Evolutionary conservation across 2,329 filamentous ascomycete genomes (phyloP).

Genomic region (Penicillium sp.): DNA sequence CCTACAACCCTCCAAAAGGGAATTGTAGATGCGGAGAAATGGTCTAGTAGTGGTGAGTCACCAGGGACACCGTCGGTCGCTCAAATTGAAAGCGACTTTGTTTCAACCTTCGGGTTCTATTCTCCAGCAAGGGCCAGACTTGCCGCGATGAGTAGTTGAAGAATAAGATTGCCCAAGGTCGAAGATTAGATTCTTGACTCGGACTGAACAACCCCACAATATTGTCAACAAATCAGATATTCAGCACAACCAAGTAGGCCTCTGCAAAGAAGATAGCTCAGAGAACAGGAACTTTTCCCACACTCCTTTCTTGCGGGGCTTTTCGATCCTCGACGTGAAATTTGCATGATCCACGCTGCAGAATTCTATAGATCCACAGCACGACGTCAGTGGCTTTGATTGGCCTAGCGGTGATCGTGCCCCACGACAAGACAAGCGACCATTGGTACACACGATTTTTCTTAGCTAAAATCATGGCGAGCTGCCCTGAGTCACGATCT

Average conservation of each 20-base stretch:
- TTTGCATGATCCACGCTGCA: conserved; percentile 6
- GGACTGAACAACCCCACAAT: not conserved
- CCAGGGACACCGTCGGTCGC: not conserved
- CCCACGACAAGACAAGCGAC: not conserved
- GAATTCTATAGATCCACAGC: conserved; percentile 4
- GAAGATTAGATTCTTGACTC: not conserved
- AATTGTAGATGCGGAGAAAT: not conserved
- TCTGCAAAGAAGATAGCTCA: not conserved
- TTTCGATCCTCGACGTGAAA: not conserved
- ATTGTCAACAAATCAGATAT: not conserved
- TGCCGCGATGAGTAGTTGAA: not conserved
- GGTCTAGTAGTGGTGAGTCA: not conserved
- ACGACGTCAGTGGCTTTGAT: conserved; percentile 2
- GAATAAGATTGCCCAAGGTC: not conserved
- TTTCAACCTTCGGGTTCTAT: not conserved
- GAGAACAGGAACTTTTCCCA: not conserved
- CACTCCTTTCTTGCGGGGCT: not conserved
- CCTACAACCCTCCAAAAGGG: not conserved
- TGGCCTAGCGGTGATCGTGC: not conserved
- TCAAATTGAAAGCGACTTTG: not conserved
- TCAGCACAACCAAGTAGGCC: not conserved
- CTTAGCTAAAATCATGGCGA: not conserved
- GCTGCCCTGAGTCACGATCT: conserved; percentile 1
- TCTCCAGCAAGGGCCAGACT: not conserved
- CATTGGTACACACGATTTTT: not conserved